These are phyloP conservation scores for Penicillium lagena DNA, from an alignment of 495 filamentous ascomycete genomes.

Conservation along the genomic window DNA sequence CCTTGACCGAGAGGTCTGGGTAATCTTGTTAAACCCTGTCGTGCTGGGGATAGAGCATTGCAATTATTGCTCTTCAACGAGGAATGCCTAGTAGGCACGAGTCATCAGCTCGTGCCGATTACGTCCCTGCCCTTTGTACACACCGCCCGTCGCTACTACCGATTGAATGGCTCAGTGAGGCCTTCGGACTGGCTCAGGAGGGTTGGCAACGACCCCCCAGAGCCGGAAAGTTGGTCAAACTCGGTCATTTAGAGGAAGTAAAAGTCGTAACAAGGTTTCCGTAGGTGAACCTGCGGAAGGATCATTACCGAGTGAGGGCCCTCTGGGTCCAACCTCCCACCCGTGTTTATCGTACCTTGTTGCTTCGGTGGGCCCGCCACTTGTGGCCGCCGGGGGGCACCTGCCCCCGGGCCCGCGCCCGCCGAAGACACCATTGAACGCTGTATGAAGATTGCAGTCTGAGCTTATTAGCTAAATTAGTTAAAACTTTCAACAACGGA, in stretches of 20 bases:
- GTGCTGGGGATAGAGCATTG: no score
- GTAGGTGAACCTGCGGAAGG: constrained; percentile 64
- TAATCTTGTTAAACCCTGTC: no score
- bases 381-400: no score
- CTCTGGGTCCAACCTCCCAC: constrained; percentile 15
- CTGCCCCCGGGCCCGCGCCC: no score
- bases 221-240: constrained; percentile 66
- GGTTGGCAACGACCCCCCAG: constrained; percentile 24
- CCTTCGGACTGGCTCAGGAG: constrained; percentile 54
- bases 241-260: constrained; percentile 69
- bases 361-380: no score
- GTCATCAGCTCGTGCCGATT: no score
- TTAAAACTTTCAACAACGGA: no score
- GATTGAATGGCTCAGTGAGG: constrained; percentile 70
- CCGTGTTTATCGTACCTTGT: background rate
- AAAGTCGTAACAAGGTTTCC: constrained; percentile 67
- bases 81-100: no score
- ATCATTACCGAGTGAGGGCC: constrained; percentile 47
- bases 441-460: no score
- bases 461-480: no score
- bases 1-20: constrained; percentile 18
- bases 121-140: constrained; percentile 23
- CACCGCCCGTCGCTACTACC: constrained; percentile 67
- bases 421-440: no score
- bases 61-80: no score